Evolutionary conservation across 1,284 basidiomycete species (phyloP).

Genomic region (Garcileccinum viscosum): DNA sequence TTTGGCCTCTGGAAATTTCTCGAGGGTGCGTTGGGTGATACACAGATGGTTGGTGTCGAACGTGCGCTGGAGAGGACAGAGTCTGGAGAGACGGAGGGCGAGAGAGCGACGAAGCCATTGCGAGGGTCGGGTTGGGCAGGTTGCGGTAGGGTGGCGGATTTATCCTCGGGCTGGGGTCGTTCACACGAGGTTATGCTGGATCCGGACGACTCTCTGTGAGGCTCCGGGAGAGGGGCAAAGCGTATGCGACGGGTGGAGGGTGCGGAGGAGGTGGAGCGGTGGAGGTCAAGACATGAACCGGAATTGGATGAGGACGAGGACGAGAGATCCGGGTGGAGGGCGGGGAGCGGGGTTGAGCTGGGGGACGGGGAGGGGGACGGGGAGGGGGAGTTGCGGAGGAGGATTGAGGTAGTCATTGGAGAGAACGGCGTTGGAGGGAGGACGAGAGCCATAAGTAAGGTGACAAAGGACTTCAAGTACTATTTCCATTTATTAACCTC

Average conservation of each 20-base stretch:
- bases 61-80: slow-evolving; percentile 29
- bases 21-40: slow-evolving; percentile 16
- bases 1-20: slow-evolving; percentile 40
- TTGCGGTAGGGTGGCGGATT: slow-evolving; percentile 6
- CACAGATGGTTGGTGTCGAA: slow-evolving; percentile 31
- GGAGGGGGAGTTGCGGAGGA: slow-evolving; percentile 26
- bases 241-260: slow-evolving; percentile 57
- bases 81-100: slow-evolving; percentile 28
- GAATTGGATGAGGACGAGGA: slow-evolving; percentile 28
- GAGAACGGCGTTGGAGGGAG: slow-evolving; percentile 1
- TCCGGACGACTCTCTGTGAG: slow-evolving; percentile 47
- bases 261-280: slow-evolving; percentile 15
- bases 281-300: slow-evolving; percentile 23
- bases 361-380: slow-evolving; percentile 31
- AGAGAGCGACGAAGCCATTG: slow-evolving; percentile 19
- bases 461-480: slow-evolving; percentile 6
- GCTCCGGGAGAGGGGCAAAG: slow-evolving; percentile 81
- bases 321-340: slow-evolving; percentile 42
- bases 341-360: slow-evolving; percentile 41
- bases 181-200: slow-evolving; percentile 13
- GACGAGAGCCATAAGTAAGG: slow-evolving; percentile 18
- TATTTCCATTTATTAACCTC: slow-evolving; percentile 21
- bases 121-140: slow-evolving; percentile 2
- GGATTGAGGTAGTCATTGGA: slow-evolving; percentile 29
- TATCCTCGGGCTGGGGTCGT: slow-evolving; percentile 16